Conservation (phyloP, 495 filamentous ascomycete species). For the Aspergillus taichungensis region DNA sequence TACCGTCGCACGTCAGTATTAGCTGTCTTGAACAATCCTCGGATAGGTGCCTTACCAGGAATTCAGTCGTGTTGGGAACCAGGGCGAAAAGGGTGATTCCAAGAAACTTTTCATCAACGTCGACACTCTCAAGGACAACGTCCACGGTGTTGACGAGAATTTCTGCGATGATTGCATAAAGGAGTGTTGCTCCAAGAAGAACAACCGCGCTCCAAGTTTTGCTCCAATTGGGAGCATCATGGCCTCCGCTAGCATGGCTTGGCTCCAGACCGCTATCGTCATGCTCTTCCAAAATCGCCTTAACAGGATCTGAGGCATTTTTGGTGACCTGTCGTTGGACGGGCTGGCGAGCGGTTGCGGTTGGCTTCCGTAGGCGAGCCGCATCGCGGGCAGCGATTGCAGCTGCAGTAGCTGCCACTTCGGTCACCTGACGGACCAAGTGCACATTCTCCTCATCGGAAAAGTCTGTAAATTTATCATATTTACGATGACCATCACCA, state of each 20-base stretch:
- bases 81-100: conserved; percentile 95
- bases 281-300: conserved; percentile 25
- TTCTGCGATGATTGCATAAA: conserved; percentile 94
- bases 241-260: conserved; percentile 54
- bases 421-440: conserved; percentile 73
- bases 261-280: conserved; percentile 36
- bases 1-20: conserved; percentile 33
- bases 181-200: conserved; percentile 77
- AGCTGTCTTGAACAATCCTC: not conserved
- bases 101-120: conserved; percentile 96
- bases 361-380: conserved; percentile 42
- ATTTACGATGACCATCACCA: conserved; percentile 12
- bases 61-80: conserved; percentile 97
- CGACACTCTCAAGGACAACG: conserved; percentile 77
- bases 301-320: conserved; percentile 19
- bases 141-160: conserved; percentile 96
- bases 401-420: conserved; percentile 87
- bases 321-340: conserved; percentile 21
- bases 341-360: conserved; percentile 28
- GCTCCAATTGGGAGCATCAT: conserved; percentile 98
- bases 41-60: conserved; percentile 50
- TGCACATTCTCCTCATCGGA: conserved; percentile 70
- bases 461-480: conserved; percentile 46
- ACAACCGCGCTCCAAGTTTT: conserved; percentile 82
- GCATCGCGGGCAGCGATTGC: conserved; percentile 79